Base-by-base conservation (phyloP, 2,329 filamentous ascomycete species). In the Cytospora schulzeri region DNA sequence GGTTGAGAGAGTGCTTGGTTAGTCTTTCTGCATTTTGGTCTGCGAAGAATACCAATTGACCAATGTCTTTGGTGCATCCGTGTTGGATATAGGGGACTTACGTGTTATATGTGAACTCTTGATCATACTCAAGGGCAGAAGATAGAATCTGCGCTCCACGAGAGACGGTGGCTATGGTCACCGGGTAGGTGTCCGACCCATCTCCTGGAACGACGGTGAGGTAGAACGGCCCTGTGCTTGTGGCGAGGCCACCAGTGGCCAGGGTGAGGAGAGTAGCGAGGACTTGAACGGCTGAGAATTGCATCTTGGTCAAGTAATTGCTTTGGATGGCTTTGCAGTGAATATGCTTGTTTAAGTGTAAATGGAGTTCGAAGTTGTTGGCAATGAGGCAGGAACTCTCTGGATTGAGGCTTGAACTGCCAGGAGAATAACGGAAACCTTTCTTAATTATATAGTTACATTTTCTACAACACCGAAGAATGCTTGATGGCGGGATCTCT, bases 91-190 rank as follows among this genome's bases (percentile, higher is more conserved):
- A 9, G 15, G 2, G 8, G 6, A 24, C 58, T 22, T 53, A 60
- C 58, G n/a, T 26, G 22, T 60, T 53, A 11, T 41, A 60, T 4
- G 58, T 60, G 31, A 60, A 60, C n/a, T 26, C 31, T 4, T 26
- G 31, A 19, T 19, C 53, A 15, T 60, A 60, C 5, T 60, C 58
- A n/a, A 60, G 50, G 33, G 58, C 58, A 3, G 58, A 60, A 2
- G 58, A 60, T 8, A 60, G 58, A 41, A 60, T 60, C 28, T 53
- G 31, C 7, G 58, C 58, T 60, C 26, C 58, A 17, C 58, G 58
- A 9, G 58, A 60, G 12, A 60, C 58, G 11, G 31, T 41, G 12
- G 58, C 58, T 60, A 60, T 53, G 11, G 50, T 41, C 2, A 41
- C 58, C 33, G 50, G 58, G 50, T 60, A 60, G 19, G 58, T 29